Percentiles rank a stretch among this genome's conserved stretches.
Evolutionary conservation across 2,329 filamentous ascomycete species (phyloP).

Genomic region (Neobulgaria alba): DNA sequence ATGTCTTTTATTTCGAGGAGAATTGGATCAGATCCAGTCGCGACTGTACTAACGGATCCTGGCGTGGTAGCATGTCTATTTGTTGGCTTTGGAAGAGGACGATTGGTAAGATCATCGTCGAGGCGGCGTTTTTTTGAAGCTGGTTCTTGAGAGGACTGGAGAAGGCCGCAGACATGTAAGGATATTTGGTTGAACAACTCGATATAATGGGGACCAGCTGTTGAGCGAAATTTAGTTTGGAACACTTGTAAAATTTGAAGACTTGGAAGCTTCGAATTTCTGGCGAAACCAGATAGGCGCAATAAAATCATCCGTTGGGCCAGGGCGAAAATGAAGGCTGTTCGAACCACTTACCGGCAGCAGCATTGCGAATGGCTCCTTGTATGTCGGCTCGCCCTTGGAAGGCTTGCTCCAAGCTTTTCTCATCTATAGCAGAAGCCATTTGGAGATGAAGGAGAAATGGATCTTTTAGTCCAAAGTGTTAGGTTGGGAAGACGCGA

Average conservation of each 20-base stretch:
- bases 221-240: not conserved
- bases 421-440: constrained; percentile 17
- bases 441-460: not conserved
- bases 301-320: too few relatives aligned
- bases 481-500: not conserved
- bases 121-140: constrained; percentile 27
- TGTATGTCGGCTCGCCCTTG: constrained; percentile 25
- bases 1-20: constrained; percentile 57
- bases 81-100: constrained; percentile 17
- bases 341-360: constrained; percentile 28
- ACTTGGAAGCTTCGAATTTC: too few relatives aligned
- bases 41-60: constrained; percentile 1
- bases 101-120: constrained; percentile 19
- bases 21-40: constrained; percentile 39
- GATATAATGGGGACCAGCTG: constrained; percentile 25
- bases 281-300: too few relatives aligned
- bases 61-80: constrained; percentile 3
- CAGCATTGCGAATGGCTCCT: constrained; percentile 25
- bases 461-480: not conserved
- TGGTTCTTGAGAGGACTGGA: constrained; percentile 15
- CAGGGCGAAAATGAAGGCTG: too few relatives aligned
- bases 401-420: constrained; percentile 26
- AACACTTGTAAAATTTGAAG: constrained; percentile 2
- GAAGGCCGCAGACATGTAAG: constrained; percentile 16
- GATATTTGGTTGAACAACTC: constrained; percentile 31